A percentile compares a stretch with the other conserved stretches of the same genome.
Conservation (phyloP, 2,329 filamentous ascomycete species). For the Fonsecaea pedrosoi region DNA sequence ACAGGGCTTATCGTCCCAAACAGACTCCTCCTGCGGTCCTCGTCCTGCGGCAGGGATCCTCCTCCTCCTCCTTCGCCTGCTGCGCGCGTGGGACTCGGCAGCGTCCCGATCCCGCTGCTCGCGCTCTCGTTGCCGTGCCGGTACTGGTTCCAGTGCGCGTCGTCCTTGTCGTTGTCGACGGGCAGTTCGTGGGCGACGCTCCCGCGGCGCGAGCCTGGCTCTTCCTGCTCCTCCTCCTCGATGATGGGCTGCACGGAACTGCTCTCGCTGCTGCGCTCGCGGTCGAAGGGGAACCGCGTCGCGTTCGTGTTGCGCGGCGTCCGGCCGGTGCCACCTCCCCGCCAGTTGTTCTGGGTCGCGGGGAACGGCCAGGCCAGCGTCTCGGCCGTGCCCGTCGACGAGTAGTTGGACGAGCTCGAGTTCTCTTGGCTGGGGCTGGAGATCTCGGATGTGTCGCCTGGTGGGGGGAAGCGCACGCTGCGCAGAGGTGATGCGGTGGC, state of each 20-base stretch:
- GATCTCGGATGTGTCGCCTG: slow-evolving; percentile 3
- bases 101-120: slow-evolving; percentile 29
- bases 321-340: slow-evolving; percentile 1
- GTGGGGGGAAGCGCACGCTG: slow-evolving; percentile 19
- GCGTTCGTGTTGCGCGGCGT: slow-evolving; percentile 2
- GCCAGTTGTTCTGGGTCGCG: slow-evolving; percentile 26
- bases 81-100: slow-evolving; percentile 19
- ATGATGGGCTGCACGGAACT: slow-evolving; percentile 30
- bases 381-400: slow-evolving; percentile 23
- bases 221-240: slow-evolving; percentile 14
- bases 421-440: slow-evolving; percentile 21
- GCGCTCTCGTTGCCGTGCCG: slow-evolving; percentile 29
- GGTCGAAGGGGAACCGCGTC: slow-evolving; percentile 2
- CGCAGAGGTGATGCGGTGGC: slow-evolving; percentile 12
- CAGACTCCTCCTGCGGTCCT: slow-evolving; percentile 24
- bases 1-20: slow-evolving; percentile 31
- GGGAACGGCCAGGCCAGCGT: slow-evolving; percentile 34
- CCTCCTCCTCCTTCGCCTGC: not conserved
- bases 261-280: slow-evolving; percentile 22
- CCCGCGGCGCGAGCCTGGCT: not conserved
- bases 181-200: slow-evolving; percentile 1
- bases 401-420: slow-evolving; percentile 21
- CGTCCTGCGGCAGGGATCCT: slow-evolving; percentile 8
- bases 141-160: slow-evolving; percentile 8
- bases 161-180: slow-evolving; percentile 6